These are phyloP conservation scores for Sporothrix luriei DNA, from an alignment of 2,329 filamentous ascomycete genomes.

Conservation along the genomic window DNA sequence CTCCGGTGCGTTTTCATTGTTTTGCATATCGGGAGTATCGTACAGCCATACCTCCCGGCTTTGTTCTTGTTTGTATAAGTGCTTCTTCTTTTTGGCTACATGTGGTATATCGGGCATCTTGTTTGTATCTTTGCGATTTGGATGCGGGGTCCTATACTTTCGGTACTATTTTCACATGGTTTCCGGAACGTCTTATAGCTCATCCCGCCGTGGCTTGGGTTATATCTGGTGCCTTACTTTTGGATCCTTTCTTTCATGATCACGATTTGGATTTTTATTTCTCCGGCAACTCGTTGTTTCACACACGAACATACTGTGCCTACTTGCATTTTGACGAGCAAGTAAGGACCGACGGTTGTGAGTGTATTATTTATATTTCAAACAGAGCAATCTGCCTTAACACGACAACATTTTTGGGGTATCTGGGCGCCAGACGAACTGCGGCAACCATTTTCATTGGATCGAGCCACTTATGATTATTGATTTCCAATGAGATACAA, in stretches of 20 bases:
- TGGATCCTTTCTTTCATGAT: not conserved
- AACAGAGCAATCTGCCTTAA: conserved; percentile 34
- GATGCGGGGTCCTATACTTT: not conserved
- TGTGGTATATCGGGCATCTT: not conserved
- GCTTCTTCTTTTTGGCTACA: not conserved
- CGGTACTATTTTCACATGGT: not conserved
- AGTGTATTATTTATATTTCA: conserved; percentile 27
- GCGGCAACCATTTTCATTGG: not conserved
- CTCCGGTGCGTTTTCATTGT: not conserved
- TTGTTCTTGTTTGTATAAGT: conserved; percentile 13
- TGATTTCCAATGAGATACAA: not conserved
- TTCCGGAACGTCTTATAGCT: not conserved
- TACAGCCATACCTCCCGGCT: not conserved
- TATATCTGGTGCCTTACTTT: not conserved
- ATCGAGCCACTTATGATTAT: not conserved
- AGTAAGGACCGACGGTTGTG: not conserved
- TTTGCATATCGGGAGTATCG: not conserved
- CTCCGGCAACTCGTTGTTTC: not conserved
- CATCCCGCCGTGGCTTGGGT: not conserved
- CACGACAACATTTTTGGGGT: not conserved
- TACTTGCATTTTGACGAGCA: not conserved
- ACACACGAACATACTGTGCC: not conserved
- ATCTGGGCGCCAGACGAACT: not conserved
- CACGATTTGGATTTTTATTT: not conserved
- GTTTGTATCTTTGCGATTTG: conserved; percentile 3